phyloP scores from a whole-genome alignment of 208 protist genomes.

The Crithidia expoeki region DNA sequence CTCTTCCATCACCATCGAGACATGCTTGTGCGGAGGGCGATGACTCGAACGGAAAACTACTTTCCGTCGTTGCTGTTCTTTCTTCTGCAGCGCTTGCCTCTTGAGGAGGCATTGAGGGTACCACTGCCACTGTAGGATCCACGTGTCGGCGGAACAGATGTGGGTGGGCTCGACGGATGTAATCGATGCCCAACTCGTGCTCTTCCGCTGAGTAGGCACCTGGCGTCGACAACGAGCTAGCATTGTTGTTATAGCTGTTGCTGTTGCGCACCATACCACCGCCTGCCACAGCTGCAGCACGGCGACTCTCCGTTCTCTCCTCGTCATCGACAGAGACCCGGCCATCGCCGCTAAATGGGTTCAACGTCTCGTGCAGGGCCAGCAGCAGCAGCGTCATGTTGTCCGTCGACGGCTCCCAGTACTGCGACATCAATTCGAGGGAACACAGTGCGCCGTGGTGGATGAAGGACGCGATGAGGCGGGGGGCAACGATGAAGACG shows the following conservation, averaged over 20 bases:
- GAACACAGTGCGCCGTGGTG: slow-evolving; percentile 85
- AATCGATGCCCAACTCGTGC: slow-evolving; percentile 65
- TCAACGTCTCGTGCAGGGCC: slow-evolving; percentile 70
- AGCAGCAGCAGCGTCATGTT: too few relatives aligned
- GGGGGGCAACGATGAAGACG: slow-evolving; percentile 78
- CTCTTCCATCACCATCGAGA: too few relatives aligned
- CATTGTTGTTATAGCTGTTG: too few relatives aligned
- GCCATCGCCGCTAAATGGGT: slow-evolving; percentile 64
- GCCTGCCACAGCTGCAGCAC: slow-evolving; percentile 16
- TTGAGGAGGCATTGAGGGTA: background rate
- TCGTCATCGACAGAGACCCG: slow-evolving; percentile 56
- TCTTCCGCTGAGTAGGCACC: slow-evolving; percentile 65
- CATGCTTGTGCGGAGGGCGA: too few relatives aligned
- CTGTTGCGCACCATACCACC: background rate
- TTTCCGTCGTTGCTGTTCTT: too few relatives aligned
- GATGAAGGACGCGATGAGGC: slow-evolving; percentile 79
- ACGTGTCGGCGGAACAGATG: slow-evolving; percentile 70
- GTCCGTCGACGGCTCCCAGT: slow-evolving; percentile 60
- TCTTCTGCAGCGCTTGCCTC: background rate
- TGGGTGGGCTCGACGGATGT: slow-evolving; percentile 70
- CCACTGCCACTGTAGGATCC: background rate
- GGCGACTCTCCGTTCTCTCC: slow-evolving; percentile 23
- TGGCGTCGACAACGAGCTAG: background rate
- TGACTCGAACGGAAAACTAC: too few relatives aligned
- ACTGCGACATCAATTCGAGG: slow-evolving; percentile 85